Evolutionary conservation across 495 filamentous ascomycete genomes (phyloP).

Genomic region (Amniculicola lignicola): DNA sequence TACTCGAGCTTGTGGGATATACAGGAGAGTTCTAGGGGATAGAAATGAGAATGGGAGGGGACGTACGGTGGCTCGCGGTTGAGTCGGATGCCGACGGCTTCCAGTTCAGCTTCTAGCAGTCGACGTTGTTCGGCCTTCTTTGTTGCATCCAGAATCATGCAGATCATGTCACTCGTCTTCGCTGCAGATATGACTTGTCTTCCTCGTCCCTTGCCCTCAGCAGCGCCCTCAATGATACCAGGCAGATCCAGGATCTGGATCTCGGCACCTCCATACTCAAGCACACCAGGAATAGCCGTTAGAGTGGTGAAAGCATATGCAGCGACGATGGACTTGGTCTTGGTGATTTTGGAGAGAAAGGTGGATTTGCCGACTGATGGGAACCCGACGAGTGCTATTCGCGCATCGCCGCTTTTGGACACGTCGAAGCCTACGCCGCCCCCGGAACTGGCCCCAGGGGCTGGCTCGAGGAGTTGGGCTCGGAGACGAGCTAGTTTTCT

Average conservation of each 20-base stretch:
- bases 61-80: conserved; percentile 88
- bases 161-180: conserved; percentile 93
- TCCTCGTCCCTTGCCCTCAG: conserved; percentile 94
- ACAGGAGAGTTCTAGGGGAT: too few species aligned
- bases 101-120: conserved; percentile 85
- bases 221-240: conserved; percentile 96
- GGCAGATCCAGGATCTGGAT: conserved; percentile 98
- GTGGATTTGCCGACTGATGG: conserved; percentile 99
- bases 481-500: conserved; percentile 95
- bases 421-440: conserved; percentile 90
- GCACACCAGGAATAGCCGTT: conserved; percentile 94
- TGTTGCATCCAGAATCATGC: conserved; percentile 97
- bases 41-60: background rate
- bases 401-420: conserved; percentile 92
- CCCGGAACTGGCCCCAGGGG: conserved; percentile 67
- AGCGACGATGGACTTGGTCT: conserved; percentile 94
- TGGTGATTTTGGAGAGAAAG: conserved; percentile 97
- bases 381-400: conserved; percentile 96
- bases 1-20: background rate
- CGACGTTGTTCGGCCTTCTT: conserved; percentile 94
- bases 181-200: conserved; percentile 98
- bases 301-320: conserved; percentile 97
- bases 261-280: conserved; percentile 97
- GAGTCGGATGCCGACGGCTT: conserved; percentile 92
- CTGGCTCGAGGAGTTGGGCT: conserved; percentile 92